A percentile compares a stretch with the other conserved stretches of the same genome.
Evolutionary conservation across 2,329 filamentous ascomycete genomes (phyloP).

Genomic region (Ascochyta lentis): DNA sequence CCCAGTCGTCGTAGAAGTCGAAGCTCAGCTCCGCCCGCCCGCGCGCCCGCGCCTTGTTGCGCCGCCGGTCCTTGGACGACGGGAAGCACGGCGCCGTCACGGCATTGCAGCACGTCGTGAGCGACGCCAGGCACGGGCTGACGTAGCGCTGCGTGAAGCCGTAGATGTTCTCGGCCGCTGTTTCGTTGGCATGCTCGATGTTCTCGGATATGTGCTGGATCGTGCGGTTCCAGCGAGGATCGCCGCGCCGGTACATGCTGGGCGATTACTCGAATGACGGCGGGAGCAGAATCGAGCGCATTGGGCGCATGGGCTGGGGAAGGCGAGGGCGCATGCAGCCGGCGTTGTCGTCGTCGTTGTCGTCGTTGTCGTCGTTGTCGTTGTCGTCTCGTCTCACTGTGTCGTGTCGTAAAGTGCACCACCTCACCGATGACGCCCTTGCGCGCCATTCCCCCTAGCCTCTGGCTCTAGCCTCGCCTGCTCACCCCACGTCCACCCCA

Average conservation of each 20-base stretch:
- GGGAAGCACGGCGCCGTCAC: constrained; percentile 77
- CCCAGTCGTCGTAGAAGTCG: constrained; percentile 99
- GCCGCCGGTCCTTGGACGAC: constrained; percentile 75
- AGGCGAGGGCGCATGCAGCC: constrained; percentile 36
- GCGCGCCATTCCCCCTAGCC: constrained; percentile 4
- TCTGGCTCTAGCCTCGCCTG: too few species aligned
- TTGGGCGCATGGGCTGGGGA: constrained; percentile 17
- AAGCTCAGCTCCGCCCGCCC: constrained; percentile 83
- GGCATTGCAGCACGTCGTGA: constrained; percentile 69
- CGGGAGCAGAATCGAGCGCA: not conserved
- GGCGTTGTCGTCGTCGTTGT: not conserved
- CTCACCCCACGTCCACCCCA: constrained; percentile 11
- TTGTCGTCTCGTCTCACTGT: too few species aligned
- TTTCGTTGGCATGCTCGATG: constrained; percentile 87
- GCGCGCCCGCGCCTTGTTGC: constrained; percentile 65
- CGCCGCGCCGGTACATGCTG: constrained; percentile 67
- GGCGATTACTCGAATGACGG: not conserved
- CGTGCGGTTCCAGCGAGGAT: constrained; percentile 89
- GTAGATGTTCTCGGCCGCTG: constrained; percentile 90
- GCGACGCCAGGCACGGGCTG: constrained; percentile 74
- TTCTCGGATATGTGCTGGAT: constrained; percentile 93
- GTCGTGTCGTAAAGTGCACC: too few species aligned
- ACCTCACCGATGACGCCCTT: constrained; percentile 1
- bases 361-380: not conserved
- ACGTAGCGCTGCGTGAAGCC: constrained; percentile 87